Base-by-base conservation (phyloP, 495 filamentous ascomycete species). In the Oleoguttula mirabilis region DNA sequence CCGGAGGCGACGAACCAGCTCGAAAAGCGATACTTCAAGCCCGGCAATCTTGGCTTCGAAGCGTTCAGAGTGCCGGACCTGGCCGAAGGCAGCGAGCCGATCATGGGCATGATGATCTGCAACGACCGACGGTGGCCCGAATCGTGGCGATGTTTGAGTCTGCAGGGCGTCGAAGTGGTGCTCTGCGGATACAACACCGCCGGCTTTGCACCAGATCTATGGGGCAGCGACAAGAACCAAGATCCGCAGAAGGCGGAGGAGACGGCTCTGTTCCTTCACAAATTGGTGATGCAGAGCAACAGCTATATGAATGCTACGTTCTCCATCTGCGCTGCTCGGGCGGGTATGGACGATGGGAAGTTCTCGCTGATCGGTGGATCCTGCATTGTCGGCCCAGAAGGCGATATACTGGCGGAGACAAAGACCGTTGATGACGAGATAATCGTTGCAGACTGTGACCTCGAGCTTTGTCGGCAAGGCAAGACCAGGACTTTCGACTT, bases 71-170 rank as follows among this genome's bases (percentile, higher is more conserved):
- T 58, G 1, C 66, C 68, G 3, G 62, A 59, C n/a, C 52, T 71
- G 12, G 48, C 65, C 5, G 16, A 16, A 10, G 51, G 41, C 31
- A 24, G 39, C 22, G 66, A 70, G 51, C 66, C 68, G 2, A 65
- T 69, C 28, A 33, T 68, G 28, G 68, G 68, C 2, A 69, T 71
- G 66, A 59, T 71, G 59, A 67, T 71, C 42, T 70, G 68, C 54
- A 71, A 70, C 40, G 68, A 70, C 48, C 50, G 66, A 7, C 58
- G 66, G 19, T 71, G 68, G 68, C 54, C 64, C 6, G 68, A 71
- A 44, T 56, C 57, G 2, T 71, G 68, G 66, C 54, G 68, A 1
- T 59, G 55, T n/a, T 57, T 63, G 35, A 67, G 66, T 1, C 57
- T 71, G 2, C 66, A 71, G 45, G 68, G 66, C n/a, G 58, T 63